Percentiles rank a stretch among this genome's conserved stretches.
phyloP scores from a whole-genome alignment of 257 asterid genomes.

The Solanum clarkiae region DNA sequence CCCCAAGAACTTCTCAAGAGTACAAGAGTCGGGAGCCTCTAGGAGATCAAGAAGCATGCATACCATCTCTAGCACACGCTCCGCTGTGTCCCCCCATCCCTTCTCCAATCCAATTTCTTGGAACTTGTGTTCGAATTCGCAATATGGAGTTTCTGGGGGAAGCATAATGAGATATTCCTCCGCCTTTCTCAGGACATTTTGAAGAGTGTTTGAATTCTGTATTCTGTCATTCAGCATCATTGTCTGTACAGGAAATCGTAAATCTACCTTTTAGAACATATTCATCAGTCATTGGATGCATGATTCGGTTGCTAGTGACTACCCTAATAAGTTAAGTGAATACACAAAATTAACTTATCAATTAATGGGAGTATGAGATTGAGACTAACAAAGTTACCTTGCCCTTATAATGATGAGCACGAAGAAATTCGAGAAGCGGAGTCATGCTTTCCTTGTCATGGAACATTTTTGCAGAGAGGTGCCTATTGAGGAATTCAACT shows the following conservation, averaged over 20 bases:
- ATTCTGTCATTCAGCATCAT: slow-evolving; percentile 80
- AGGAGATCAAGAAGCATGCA: slow-evolving; percentile 85
- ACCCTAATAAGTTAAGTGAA: neutral
- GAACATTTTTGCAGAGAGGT: slow-evolving; percentile 94
- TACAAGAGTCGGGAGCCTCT: slow-evolving; percentile 86
- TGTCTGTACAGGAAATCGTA: slow-evolving; percentile 30
- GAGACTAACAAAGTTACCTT: slow-evolving; percentile 29
- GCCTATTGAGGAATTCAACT: slow-evolving; percentile 91
- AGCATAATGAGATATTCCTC: slow-evolving; percentile 82
- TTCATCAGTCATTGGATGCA: neutral
- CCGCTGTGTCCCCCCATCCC: slow-evolving; percentile 92
- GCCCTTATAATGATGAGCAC: slow-evolving; percentile 68
- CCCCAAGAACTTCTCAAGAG: slow-evolving; percentile 82
- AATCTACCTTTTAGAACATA: neutral
- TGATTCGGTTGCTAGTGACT: neutral
- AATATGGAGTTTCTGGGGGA: slow-evolving; percentile 40
- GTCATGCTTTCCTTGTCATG: slow-evolving; percentile 92
- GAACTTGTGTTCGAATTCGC: slow-evolving; percentile 62
- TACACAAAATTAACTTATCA: neutral
- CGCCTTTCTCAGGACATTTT: slow-evolving; percentile 75
- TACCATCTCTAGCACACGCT: slow-evolving; percentile 65
- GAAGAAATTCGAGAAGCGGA: slow-evolving; percentile 85
- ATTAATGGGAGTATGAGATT: neutral
- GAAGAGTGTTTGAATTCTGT: slow-evolving; percentile 47
- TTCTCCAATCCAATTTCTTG: slow-evolving; percentile 90